These are phyloP conservation scores for Sphaerulina vaccinii DNA, from an alignment of 2,329 filamentous ascomycete species.

Conservation along the genomic window DNA sequence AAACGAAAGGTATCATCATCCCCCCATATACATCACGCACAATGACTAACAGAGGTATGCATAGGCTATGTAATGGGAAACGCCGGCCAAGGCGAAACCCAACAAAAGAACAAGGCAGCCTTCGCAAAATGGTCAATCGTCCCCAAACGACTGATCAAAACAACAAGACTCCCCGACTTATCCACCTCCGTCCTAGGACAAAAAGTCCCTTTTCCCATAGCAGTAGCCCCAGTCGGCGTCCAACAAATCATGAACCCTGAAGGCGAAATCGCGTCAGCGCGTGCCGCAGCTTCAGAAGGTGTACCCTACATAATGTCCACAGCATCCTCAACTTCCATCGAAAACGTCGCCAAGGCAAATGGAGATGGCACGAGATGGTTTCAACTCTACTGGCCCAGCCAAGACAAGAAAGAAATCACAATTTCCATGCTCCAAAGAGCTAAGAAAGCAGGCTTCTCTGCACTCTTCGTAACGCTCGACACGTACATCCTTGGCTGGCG, in stretches of 20 bases:
- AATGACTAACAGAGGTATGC: neutral
- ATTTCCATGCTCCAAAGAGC: conserved; percentile 62
- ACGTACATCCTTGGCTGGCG: conserved; percentile 69
- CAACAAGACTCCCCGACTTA: conserved; percentile 19
- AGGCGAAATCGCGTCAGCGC: conserved; percentile 61
- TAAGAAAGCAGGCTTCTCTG: conserved; percentile 59
- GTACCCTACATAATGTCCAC: conserved; percentile 69
- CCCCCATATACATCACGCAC: too few species aligned
- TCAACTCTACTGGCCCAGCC: conserved; percentile 73
- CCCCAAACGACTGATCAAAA: conserved; percentile 19
- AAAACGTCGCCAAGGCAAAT: conserved; percentile 62
- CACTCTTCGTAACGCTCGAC: conserved; percentile 70
- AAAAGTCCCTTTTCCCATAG: conserved; percentile 45
- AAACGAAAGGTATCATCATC: conserved; percentile 23
- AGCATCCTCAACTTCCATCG: conserved; percentile 61
- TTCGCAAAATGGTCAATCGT: conserved; percentile 23
- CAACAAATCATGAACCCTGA: conserved; percentile 64
- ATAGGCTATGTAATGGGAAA: conserved; percentile 38
- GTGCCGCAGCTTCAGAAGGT: conserved; percentile 58
- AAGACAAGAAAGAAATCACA: conserved; percentile 63
- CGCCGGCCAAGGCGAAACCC: conserved; percentile 37
- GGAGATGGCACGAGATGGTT: conserved; percentile 57
- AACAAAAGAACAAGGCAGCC: conserved; percentile 25
- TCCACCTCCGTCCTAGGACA: conserved; percentile 23
- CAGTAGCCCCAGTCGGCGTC: conserved; percentile 68